Conservation (phyloP, 1,139 yeast species). For the Suhomyces wounanorum region DNA sequence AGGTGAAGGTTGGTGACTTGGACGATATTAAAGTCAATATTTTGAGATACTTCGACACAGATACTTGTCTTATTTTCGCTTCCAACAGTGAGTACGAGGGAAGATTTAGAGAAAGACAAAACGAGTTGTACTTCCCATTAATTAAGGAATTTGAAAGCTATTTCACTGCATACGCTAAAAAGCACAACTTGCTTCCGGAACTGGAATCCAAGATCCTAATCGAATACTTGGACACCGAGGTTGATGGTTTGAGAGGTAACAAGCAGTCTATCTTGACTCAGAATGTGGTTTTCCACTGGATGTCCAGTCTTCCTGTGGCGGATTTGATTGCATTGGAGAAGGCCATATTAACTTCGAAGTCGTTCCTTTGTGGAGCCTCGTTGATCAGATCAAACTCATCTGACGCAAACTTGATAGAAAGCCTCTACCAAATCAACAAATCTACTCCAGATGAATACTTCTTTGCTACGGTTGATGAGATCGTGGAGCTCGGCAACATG, state of each 20-base stretch:
- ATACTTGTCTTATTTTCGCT: slow-evolving; percentile 83
- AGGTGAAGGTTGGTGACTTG: slow-evolving; percentile 61
- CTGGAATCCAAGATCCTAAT: slow-evolving; percentile 37
- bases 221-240: slow-evolving; percentile 73
- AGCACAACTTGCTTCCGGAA: slow-evolving; percentile 31
- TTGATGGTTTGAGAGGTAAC: slow-evolving; percentile 79
- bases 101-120: slow-evolving; percentile 70
- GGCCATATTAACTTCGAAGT: slow-evolving; percentile 80
- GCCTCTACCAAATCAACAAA: slow-evolving; percentile 41
- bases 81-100: slow-evolving; percentile 87
- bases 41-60: slow-evolving; percentile 87
- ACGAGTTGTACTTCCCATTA: slow-evolving; percentile 72
- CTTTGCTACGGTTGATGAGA: slow-evolving; percentile 59
- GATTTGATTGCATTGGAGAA: slow-evolving; percentile 87
- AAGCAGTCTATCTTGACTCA: slow-evolving; percentile 63
- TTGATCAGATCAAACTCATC: slow-evolving; percentile 42
- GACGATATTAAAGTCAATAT: slow-evolving; percentile 57
- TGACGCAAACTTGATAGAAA: slow-evolving; percentile 23
- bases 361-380: slow-evolving; percentile 74
- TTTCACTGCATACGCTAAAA: slow-evolving; percentile 49
- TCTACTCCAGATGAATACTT: slow-evolving; percentile 26
- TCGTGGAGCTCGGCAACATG: slow-evolving; percentile 75
- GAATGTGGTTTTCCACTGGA: slow-evolving; percentile 64
- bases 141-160: slow-evolving; percentile 65
- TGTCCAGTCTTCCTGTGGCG: slow-evolving; percentile 64